Evolutionary conservation across 2,329 filamentous ascomycete species (phyloP), one percentile per base, ranked within the genome.

Genomic region (Aaosphaeria arxii): DNA sequence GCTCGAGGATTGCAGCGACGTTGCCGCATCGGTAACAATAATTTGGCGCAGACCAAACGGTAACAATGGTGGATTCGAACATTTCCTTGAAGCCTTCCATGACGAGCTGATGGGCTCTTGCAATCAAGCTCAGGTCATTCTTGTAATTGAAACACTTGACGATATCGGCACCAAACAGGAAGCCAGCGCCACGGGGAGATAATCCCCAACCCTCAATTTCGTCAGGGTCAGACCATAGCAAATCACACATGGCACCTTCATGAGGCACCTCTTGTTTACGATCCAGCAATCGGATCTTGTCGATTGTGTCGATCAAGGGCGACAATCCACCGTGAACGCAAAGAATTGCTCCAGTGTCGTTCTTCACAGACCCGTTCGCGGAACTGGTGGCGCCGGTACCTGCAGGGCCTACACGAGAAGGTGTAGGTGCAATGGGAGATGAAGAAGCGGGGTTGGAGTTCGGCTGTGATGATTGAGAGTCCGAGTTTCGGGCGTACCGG

Each of bases 31-130:
- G 67, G 58, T 79, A 79, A 62, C 79, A 82, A 64, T 82, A 82
- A 51, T 82, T 99, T 2, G 94, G 94, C 4, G 94, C 94, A 11
- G 69, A 73, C 76, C 94, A 99, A n/a, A 99, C 94, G 0, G 94
- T 99, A 39, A 97, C 94, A 55, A 99, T 96, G 42, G 86, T 89
- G 11, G 85, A 87, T 66, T 96, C 90, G 64, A 97, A 99, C 91
- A 97, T 97, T 70, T 97, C 94, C 74, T 97, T 97, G 72, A 96
- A 99, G 0, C 94, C 94, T 70, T 99, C 94, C 94, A 97, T 99
- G 55, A 99, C 94, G 24, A 99, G 84, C 71, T 99, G 94, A 67
- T 99, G 94, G 1, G 94, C 94, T 47, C 94, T 84, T 13, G 92
- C 94, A 56, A 99, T 94, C 45, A 99, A 80, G 24, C 87, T 90